Evolutionary conservation across 2,329 filamentous ascomycete species (phyloP).

Genomic region (Pseudogymnoascus sp.): DNA sequence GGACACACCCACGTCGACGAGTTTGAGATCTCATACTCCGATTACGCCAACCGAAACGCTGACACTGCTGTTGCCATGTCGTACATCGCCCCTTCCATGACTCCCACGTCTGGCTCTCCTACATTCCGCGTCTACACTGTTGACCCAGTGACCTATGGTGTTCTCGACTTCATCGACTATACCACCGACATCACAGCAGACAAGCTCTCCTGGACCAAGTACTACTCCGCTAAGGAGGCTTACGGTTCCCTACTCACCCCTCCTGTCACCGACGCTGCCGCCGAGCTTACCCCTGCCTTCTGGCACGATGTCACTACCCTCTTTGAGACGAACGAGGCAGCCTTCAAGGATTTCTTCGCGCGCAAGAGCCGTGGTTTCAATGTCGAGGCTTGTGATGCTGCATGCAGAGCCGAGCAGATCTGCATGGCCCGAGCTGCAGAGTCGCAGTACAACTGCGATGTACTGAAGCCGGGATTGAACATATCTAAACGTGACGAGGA

Average conservation of each 20-base stretch:
- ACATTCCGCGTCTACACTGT: slow-evolving; percentile 31
- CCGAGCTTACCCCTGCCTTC: slow-evolving; percentile 49
- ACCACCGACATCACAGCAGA: slow-evolving; percentile 23
- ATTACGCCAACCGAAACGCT: slow-evolving; percentile 22
- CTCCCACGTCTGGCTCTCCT: slow-evolving; percentile 29
- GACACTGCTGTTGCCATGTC: slow-evolving; percentile 25
- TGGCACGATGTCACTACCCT: slow-evolving; percentile 51
- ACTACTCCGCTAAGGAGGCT: slow-evolving; percentile 27
- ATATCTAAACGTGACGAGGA: slow-evolving; percentile 28
- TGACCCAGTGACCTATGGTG: slow-evolving; percentile 29
- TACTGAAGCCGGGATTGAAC: slow-evolving; percentile 31
- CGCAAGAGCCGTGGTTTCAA: slow-evolving; percentile 40
- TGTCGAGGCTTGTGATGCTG: slow-evolving; percentile 37
- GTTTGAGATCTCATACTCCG: slow-evolving; percentile 29
- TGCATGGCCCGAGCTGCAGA: slow-evolving; percentile 48
- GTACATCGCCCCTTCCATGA: slow-evolving; percentile 30
- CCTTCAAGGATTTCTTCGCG: slow-evolving; percentile 42
- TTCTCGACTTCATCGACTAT: slow-evolving; percentile 29
- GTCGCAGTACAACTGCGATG: slow-evolving; percentile 46
- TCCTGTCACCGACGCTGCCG: slow-evolving; percentile 32
- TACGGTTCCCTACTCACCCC: slow-evolving; percentile 33
- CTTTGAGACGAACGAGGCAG: slow-evolving; percentile 37
- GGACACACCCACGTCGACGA: slow-evolving; percentile 32
- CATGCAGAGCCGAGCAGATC: slow-evolving; percentile 41
- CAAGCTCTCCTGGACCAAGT: slow-evolving; percentile 26